Evolutionary conservation across 768 basidiomycete genomes (phyloP).

Genomic region (Artomyces pyxidatus): DNA sequence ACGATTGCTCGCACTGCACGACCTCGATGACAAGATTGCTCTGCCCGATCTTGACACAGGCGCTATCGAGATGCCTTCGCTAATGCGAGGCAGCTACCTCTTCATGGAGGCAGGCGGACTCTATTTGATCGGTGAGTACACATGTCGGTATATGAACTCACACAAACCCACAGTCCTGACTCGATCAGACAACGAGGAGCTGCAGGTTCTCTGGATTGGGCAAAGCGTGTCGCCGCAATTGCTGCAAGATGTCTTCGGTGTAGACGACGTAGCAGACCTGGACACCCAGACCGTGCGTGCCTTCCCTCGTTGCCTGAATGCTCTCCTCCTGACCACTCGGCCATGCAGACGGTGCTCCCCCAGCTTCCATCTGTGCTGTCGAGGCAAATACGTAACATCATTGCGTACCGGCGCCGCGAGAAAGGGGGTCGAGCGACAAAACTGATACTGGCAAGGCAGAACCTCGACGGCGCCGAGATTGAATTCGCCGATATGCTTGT

Average conservation of each 20-base stretch:
- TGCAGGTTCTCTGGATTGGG: conserved; percentile 88
- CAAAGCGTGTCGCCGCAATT: conserved; percentile 73
- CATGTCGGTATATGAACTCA: too few species aligned
- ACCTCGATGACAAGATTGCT: conserved; percentile 62
- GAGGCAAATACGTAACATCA: conserved; percentile 75
- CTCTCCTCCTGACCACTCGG: background rate
- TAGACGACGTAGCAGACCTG: conserved; percentile 67
- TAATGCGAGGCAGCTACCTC: conserved; percentile 74
- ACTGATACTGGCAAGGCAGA: conserved; percentile 79
- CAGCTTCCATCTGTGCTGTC: conserved; percentile 68
- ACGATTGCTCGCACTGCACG: conserved; percentile 79
- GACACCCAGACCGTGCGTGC: conserved; percentile 61
- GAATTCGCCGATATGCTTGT: conserved; percentile 97
- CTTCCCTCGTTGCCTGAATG: background rate
- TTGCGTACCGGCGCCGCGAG: conserved; percentile 55
- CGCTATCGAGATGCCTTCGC: conserved; percentile 56
- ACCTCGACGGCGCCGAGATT: conserved; percentile 86
- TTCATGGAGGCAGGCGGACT: conserved; percentile 89
- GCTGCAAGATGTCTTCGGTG: conserved; percentile 74
- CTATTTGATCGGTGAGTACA: conserved; percentile 76
- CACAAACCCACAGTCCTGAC: too few species aligned
- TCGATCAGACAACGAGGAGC: conserved; percentile 77
- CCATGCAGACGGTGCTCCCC: conserved; percentile 58
- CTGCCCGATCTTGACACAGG: conserved; percentile 56
- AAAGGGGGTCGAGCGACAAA: conserved; percentile 45